Conservation (phyloP, 495 filamentous ascomycete species). For the Articulospora tetracladia region DNA sequence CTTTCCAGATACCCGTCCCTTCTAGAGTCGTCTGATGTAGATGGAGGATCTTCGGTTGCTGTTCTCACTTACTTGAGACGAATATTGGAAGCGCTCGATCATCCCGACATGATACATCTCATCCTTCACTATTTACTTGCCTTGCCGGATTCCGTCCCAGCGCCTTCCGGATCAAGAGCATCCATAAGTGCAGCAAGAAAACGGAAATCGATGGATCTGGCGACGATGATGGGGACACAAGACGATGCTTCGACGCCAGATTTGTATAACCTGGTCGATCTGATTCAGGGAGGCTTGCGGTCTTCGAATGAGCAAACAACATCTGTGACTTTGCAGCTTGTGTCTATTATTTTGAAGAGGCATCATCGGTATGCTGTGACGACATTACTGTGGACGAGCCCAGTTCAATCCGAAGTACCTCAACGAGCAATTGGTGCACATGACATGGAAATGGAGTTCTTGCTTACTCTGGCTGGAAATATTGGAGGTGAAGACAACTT, state of each 20-base stretch:
- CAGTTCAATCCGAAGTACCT: slow-evolving; percentile 42
- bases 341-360: slow-evolving; percentile 77
- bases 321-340: slow-evolving; percentile 78
- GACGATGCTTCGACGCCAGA: slow-evolving; percentile 64
- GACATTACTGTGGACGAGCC: slow-evolving; percentile 64
- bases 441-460: slow-evolving; percentile 70
- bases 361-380: slow-evolving; percentile 83
- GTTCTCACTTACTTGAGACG: slow-evolving; percentile 91
- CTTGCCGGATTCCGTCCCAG: slow-evolving; percentile 51
- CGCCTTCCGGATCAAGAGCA: slow-evolving; percentile 9
- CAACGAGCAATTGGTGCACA: slow-evolving; percentile 74
- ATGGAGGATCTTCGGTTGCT: slow-evolving; percentile 93
- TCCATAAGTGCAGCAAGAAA: slow-evolving; percentile 63
- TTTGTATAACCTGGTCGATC: slow-evolving; percentile 88
- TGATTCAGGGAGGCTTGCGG: slow-evolving; percentile 79
- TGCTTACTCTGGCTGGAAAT: slow-evolving; percentile 68
- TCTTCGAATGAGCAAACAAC: slow-evolving; percentile 86
- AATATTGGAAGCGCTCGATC: slow-evolving; percentile 84
- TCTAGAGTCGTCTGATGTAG: slow-evolving; percentile 91
- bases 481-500: slow-evolving; percentile 68
- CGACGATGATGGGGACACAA: slow-evolving; percentile 70
- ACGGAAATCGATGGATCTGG: slow-evolving; percentile 81
- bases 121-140: slow-evolving; percentile 92
- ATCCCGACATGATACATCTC: slow-evolving; percentile 87
- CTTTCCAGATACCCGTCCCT: slow-evolving; percentile 81